These are phyloP conservation scores for Beauveria bassiana DNA, from an alignment of 2,329 filamentous ascomycete species.

Conservation along the genomic window DNA sequence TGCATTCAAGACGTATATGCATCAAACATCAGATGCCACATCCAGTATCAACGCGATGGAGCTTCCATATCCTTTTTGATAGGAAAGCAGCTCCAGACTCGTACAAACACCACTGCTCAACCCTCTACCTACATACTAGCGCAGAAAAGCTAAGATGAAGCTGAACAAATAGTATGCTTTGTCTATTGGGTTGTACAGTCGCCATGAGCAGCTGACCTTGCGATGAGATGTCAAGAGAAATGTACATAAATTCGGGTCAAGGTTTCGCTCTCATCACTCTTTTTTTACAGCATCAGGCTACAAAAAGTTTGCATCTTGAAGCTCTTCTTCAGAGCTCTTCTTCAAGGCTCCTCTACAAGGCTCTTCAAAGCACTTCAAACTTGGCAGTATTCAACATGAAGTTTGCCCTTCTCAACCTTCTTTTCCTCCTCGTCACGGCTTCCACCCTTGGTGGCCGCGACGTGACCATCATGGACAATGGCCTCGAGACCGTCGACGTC, in stretches of 20 bases:
- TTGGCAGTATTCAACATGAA: not conserved
- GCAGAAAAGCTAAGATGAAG: slow-evolving; percentile 1
- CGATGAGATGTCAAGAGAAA: not conserved
- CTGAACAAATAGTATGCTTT: not conserved
- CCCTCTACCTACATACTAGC: not conserved
- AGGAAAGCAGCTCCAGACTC: not conserved
- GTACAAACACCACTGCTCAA: too few species aligned
- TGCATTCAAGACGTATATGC: too few species aligned
- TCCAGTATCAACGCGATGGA: not conserved
- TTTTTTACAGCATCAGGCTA: not conserved
- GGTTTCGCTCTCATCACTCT: not conserved
- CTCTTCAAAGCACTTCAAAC: not conserved
- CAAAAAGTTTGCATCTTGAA: not conserved
- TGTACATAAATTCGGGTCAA: not conserved
- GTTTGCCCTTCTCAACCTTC: not conserved
- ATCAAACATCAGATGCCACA: not conserved
- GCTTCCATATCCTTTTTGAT: too few species aligned
- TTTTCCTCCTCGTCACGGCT: not conserved
- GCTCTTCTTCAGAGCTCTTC: too few species aligned
- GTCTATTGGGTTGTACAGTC: not conserved
- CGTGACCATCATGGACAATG: not conserved
- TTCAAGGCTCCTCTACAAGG: too few species aligned
- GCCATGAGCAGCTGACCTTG: not conserved
- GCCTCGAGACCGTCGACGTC: not conserved
- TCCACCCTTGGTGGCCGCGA: not conserved